Percentiles rank a stretch among this genome's conserved stretches.
These are phyloP conservation scores for Eucalyptus regnans DNA, from an alignment of 345 rosid genomes.

Conservation along the genomic window DNA sequence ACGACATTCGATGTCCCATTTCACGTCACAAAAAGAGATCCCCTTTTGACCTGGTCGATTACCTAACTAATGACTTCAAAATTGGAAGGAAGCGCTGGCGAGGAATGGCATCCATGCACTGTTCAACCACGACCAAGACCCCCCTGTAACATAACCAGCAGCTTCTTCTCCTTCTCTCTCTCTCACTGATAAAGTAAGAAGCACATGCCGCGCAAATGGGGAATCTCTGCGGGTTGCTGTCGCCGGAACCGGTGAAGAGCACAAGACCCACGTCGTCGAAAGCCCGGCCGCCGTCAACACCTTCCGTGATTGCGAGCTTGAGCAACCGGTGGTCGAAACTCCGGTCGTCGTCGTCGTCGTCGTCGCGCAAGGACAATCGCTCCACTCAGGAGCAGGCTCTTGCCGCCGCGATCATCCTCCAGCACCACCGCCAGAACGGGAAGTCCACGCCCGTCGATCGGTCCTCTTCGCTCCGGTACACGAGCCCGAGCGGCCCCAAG, in stretches of 20 bases:
- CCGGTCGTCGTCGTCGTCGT: slow-evolving; percentile 26
- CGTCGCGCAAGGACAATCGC: slow-evolving; percentile 30
- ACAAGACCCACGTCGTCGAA: slow-evolving; percentile 2
- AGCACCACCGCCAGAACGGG: slow-evolving; percentile 48
- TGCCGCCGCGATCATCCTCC: slow-evolving; percentile 67
- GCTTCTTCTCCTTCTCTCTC: neutral
- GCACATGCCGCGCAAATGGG: slow-evolving; percentile 23
- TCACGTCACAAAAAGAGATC: neutral
- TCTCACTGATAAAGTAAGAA: neutral
- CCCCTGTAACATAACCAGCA: neutral
- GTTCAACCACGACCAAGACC: neutral
- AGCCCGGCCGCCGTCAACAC: neutral
- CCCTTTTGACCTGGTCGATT: neutral
- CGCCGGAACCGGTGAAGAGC: slow-evolving; percentile 30
- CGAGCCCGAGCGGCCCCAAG: slow-evolving; percentile 27
- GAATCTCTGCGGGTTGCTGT: slow-evolving; percentile 50
- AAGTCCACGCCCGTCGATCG: slow-evolving; percentile 65
- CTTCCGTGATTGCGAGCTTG: neutral
- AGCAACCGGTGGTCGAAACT: slow-evolving; percentile 44
- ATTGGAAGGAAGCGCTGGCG: neutral
- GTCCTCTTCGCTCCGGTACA: slow-evolving; percentile 57
- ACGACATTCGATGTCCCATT: neutral
- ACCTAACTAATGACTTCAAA: neutral
- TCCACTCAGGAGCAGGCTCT: slow-evolving; percentile 65
- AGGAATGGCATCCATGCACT: neutral